Conservation (phyloP, 1,284 basidiomycete genomes). For the Ceraceosorus bombacis region DNA sequence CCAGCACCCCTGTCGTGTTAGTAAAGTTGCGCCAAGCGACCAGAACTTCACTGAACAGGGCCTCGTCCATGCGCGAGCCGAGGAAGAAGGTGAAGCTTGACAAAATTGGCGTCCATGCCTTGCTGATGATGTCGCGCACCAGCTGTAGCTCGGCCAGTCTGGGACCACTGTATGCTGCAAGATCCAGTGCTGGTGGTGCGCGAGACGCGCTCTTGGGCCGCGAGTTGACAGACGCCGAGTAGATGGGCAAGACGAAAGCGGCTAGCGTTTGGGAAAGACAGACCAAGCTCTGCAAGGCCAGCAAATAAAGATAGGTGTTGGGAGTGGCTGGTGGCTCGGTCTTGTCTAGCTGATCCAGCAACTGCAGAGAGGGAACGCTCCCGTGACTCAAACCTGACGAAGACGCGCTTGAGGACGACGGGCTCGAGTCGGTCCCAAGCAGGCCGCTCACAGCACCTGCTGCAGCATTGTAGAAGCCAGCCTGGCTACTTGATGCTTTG, state of each 20-base stretch:
- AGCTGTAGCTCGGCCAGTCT: conserved; percentile 1
- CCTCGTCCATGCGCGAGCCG: conserved; percentile 76
- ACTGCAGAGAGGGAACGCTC: conserved; percentile 35
- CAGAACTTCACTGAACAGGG: conserved; percentile 75
- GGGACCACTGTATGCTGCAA: conserved; percentile 45
- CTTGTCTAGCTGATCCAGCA: conserved; percentile 52
- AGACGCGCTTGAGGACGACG: background rate
- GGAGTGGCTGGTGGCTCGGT: conserved; percentile 85
- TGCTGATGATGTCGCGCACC: conserved; percentile 8
- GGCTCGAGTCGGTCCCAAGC: background rate
- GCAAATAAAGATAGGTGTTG: conserved; percentile 82
- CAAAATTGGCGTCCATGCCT: conserved; percentile 12
- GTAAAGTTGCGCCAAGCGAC: conserved; percentile 74
- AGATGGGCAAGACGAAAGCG: conserved; percentile 62
- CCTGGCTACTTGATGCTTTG: conserved; percentile 7
- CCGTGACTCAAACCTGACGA: conserved; percentile 16
- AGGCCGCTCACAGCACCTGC: conserved; percentile 33
- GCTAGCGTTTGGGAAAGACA: conserved; percentile 83
- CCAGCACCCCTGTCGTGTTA: conserved; percentile 80
- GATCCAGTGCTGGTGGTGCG: conserved; percentile 66
- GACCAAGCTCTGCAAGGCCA: conserved; percentile 78
- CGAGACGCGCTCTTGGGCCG: conserved; percentile 59
- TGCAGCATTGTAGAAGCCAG: conserved; percentile 38
- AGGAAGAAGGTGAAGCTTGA: conserved; percentile 68
- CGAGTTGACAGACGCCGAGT: conserved; percentile 57